These are phyloP conservation scores for Neocallimastix lanati DNA, from an alignment of 192 early-diverging fungal species.

Conservation along the genomic window DNA sequence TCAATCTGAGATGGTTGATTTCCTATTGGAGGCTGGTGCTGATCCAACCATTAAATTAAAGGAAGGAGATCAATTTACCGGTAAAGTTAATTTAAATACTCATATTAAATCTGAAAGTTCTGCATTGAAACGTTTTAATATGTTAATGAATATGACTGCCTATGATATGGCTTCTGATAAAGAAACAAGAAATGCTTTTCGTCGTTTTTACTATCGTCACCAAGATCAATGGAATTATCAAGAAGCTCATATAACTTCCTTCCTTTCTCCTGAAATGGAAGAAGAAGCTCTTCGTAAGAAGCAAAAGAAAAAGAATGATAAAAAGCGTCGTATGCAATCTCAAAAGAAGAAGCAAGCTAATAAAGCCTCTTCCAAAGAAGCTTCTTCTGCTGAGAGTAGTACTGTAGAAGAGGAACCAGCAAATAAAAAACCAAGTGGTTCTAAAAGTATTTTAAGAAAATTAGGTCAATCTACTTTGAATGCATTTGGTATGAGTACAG, in stretches of 20 bases:
- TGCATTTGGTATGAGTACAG: slow-evolving; percentile 39
- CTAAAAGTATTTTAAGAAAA: not conserved
- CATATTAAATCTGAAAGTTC: not conserved
- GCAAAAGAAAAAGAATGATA: slow-evolving; percentile 39
- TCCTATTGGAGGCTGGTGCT: slow-evolving; percentile 49
- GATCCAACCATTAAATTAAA: slow-evolving; percentile 41
- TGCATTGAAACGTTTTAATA: not conserved
- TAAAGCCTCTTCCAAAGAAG: not conserved
- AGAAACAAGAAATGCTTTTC: slow-evolving; percentile 50
- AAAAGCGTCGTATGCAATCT: slow-evolving; percentile 25
- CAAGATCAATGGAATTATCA: slow-evolving; percentile 50
- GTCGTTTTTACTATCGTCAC: slow-evolving; percentile 37
- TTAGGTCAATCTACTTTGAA: slow-evolving; percentile 8
- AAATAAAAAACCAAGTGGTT: not conserved
- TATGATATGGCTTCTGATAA: slow-evolving; percentile 59
- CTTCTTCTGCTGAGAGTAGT: slow-evolving; percentile 1
- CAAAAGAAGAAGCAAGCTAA: slow-evolving; percentile 15
- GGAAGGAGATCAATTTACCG: not conserved
- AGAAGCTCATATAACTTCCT: slow-evolving; percentile 46
- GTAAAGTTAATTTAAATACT: not conserved
- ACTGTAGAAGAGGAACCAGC: slow-evolving; percentile 1
- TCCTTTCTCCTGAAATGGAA: slow-evolving; percentile 54
- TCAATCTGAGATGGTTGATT: slow-evolving; percentile 33
- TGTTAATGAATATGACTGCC: not conserved
- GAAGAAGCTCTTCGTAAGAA: slow-evolving; percentile 45